Evolutionary conservation across 768 basidiomycete species (phyloP), one percentile per base, ranked within the genome.

Genomic region (Agaricus subrufescens): DNA sequence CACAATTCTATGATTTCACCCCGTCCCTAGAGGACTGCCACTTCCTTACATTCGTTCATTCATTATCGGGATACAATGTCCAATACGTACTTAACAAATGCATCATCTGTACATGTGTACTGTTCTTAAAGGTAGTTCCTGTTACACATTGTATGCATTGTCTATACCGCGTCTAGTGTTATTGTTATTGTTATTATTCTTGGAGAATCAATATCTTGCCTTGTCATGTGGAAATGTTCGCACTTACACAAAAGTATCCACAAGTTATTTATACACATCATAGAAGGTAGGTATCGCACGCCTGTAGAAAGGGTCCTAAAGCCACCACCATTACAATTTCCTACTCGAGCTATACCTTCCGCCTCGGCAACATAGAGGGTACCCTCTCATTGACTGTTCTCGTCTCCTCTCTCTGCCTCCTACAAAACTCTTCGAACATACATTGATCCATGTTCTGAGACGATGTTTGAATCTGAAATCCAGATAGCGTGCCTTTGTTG

Each of bases 401-500:
- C 15, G 37, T 42, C 38, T 54, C 53, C 45, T 54, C 46, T 11
- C 53, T 56, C 23, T 50, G 43, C 31, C 11, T 29, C 29, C 42
- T 44, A 40, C 42, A 37, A 39, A 45, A 50, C 37, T 50, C 55
- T 27, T 50, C 48, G 14, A 50, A 50, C 30, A 50, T 19, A 19
- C 38, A 34, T 5, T 44, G 54, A 48, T 4, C 31, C 42, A n/a
- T 9, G 25, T 37, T n/a, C n/a, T 19, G 52, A 4, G 31, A 19
- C 37, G 31, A 29, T 42, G 19, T 2, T 14, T 47, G 46, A 42
- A 4, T 19, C 12, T 48, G 53, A n/a, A 56, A 34, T 19, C 40
- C 47, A n/a, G 40, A 40, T 12, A 30, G 47, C 11, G 34, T 15
- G 29, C 11, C 11, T 34, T 34, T 19, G 19, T 19, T 19, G 19